Evolutionary conservation across 2,329 filamentous ascomycete species (phyloP), one percentile per base, ranked within the genome.

Genomic region (Monascus ruber): DNA sequence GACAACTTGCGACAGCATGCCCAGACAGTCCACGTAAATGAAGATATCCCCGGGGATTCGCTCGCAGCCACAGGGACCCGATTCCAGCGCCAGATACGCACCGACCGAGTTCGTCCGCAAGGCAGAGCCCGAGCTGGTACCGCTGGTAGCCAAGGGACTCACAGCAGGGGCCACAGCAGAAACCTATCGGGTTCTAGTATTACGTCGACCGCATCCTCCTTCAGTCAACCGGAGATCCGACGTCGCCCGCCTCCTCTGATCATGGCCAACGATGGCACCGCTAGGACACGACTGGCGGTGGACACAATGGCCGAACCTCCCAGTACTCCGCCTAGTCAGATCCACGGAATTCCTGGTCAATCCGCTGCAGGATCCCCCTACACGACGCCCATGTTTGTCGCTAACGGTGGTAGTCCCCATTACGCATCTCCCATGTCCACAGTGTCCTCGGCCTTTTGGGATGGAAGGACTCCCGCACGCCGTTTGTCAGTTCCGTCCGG

Each of bases 1-100:
- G 89, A 98, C 62, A 98, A 98, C 56, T 69, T 98, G 37, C 79
- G 91, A 42, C 91, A 98, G 59, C 91, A 98, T 70, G 91, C 91
- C 34, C 88, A 95, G 62, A 96, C 91, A 0, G 91, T 98, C 1
- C 91, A 98, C 59, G 84, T 94, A 42, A 95, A 96, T 59, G 91
- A 96, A 60, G 87, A 95, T 41, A 98, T 98, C 28, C 91, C 91
- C 3, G 79, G 81, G 32, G 87, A 95, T 59, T 96, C 91, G 1
- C 74, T 96, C 17, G 91, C 91, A 10, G 91, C 89, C 4, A 91
- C 85, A 1, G 87, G 88, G 24, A 94, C 88, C 6, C 75, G 89
- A 31, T 95, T 94, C 52, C 89, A 95, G 54, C 76, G 89, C 45
- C 88, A 95, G 61, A 86, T 94, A 42, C 77, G 89, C 38, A 93